phyloP scores from a whole-genome alignment of 2,329 filamentous ascomycete genomes.

The Botrytis sinoallii region DNA sequence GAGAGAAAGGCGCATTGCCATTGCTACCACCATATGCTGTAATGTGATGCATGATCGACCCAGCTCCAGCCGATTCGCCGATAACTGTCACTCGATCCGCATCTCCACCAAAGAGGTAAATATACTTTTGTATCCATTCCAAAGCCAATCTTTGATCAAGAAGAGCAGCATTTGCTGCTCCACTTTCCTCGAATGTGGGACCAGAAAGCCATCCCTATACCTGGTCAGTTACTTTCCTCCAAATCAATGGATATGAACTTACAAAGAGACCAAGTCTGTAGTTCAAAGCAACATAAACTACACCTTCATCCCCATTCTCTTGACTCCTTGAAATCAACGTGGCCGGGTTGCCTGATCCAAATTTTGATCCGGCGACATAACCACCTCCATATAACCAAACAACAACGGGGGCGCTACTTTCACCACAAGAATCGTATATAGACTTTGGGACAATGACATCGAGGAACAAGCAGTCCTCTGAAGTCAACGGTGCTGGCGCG shows the following conservation, averaged over 20 bases:
- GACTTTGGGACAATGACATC: slow-evolving; percentile 46
- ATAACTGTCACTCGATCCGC: slow-evolving; percentile 48
- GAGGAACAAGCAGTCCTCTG: slow-evolving; percentile 49
- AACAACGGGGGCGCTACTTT: slow-evolving; percentile 20
- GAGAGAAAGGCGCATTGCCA: slow-evolving; percentile 42
- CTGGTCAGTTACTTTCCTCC: background rate
- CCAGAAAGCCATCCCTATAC: slow-evolving; percentile 39
- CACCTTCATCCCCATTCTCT: slow-evolving; percentile 38
- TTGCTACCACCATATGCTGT: slow-evolving; percentile 48
- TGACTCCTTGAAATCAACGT: slow-evolving; percentile 39
- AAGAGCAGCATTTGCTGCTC: slow-evolving; percentile 49
- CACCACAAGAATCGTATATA: slow-evolving; percentile 33
- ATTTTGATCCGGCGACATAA: slow-evolving; percentile 43
- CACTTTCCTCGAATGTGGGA: slow-evolving; percentile 43
- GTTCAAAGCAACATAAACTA: slow-evolving; percentile 37
- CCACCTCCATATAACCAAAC: slow-evolving; percentile 42
- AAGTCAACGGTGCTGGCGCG: slow-evolving; percentile 5
- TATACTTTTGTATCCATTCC: slow-evolving; percentile 55
- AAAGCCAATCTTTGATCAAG: slow-evolving; percentile 55
- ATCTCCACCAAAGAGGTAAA: slow-evolving; percentile 55
- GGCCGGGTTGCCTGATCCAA: slow-evolving; percentile 39
- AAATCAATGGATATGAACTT: slow-evolving; percentile 15
- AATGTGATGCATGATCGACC: slow-evolving; percentile 54
- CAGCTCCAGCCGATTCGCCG: slow-evolving; percentile 51
- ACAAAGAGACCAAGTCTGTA: slow-evolving; percentile 38